A percentile compares a stretch with the other conserved stretches of the same genome.
phyloP scores from a whole-genome alignment of 306 rosid genomes.

The Delonix regia region DNA sequence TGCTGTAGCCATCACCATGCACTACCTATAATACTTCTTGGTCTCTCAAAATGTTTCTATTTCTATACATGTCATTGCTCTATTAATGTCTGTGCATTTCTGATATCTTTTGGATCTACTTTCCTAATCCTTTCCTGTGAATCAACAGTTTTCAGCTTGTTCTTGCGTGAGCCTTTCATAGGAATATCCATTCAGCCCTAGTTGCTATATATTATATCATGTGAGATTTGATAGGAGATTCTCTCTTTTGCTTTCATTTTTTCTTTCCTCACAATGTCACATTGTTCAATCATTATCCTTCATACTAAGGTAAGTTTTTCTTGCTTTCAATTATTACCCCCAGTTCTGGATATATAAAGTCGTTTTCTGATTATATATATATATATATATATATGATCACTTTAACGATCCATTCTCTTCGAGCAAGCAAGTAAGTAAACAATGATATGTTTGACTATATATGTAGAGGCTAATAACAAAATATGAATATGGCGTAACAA shows the following conservation, averaged over 20 bases:
- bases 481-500: neutral
- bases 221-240: conserved; percentile 39
- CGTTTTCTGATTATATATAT: no score
- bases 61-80: no score
- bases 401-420: no score
- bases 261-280: neutral
- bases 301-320: neutral
- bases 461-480: neutral
- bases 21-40: neutral
- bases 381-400: no score
- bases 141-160: conserved; percentile 24
- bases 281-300: no score
- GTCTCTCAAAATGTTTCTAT: no score
- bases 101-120: no score
- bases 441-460: neutral
- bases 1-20: neutral
- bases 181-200: conserved; percentile 24
- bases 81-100: no score
- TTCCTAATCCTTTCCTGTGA: conserved; percentile 1
- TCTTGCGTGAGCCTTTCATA: conserved; percentile 35
- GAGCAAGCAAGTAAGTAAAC: no score
- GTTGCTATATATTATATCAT: neutral
- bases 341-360: neutral
- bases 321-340: neutral
- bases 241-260: conserved; percentile 13